These are phyloP conservation scores for Pyrrhoderma lamaoense DNA, from an alignment of 1,284 basidiomycete genomes.

Conservation along the genomic window DNA sequence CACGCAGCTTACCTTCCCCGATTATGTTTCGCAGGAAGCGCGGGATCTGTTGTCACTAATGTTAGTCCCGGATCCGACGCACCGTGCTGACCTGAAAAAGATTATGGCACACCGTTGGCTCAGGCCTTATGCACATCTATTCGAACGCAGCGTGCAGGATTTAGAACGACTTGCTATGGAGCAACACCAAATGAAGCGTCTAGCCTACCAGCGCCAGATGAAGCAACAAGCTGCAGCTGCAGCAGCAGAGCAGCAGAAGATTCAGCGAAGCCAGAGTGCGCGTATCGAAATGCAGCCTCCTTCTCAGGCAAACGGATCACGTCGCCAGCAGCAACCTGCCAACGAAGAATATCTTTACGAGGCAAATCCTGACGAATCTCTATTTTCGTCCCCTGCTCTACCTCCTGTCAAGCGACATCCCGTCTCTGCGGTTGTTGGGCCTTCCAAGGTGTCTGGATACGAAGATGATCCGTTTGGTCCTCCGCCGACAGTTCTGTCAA, in stretches of 20 bases:
- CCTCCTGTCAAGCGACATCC: slow-evolving; percentile 28
- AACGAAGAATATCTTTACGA: slow-evolving; percentile 48
- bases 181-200: slow-evolving; percentile 75
- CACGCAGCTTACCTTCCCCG: slow-evolving; percentile 91
- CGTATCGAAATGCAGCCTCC: slow-evolving; percentile 35
- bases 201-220: slow-evolving; percentile 75
- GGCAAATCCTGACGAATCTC: slow-evolving; percentile 38
- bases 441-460: slow-evolving; percentile 23
- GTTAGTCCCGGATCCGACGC: slow-evolving; percentile 78
- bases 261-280: slow-evolving; percentile 39
- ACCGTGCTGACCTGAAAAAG: slow-evolving; percentile 63
- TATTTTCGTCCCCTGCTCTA: slow-evolving; percentile 34
- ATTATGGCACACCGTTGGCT: slow-evolving; percentile 88
- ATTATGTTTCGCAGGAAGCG: slow-evolving; percentile 80
- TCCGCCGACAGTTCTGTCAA: slow-evolving; percentile 24
- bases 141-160: slow-evolving; percentile 69
- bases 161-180: slow-evolving; percentile 78
- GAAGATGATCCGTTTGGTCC: slow-evolving; percentile 50
- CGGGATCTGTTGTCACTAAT: slow-evolving; percentile 71
- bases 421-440: slow-evolving; percentile 37
- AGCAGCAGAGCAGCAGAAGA: slow-evolving; percentile 29
- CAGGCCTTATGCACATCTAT: slow-evolving; percentile 54
- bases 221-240: slow-evolving; percentile 35
- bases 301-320: slow-evolving; percentile 17
- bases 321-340: slow-evolving; percentile 26